Percentiles rank a stretch among this genome's conserved stretches.
These are phyloP conservation scores for Plicaturopsis crispa DNA, from an alignment of 768 basidiomycete species.

Conservation along the genomic window DNA sequence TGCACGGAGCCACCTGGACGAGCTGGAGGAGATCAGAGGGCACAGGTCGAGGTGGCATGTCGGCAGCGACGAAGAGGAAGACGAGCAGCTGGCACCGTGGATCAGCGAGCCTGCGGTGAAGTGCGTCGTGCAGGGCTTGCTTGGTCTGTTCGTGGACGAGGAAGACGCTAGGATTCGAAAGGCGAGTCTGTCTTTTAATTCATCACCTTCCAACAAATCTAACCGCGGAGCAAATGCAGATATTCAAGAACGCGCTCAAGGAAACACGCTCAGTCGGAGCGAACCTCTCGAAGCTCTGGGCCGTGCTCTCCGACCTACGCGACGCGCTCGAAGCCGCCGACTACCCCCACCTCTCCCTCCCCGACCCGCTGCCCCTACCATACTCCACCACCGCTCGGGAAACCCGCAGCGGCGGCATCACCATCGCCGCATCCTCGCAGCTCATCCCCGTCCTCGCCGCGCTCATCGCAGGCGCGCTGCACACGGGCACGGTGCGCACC, in stretches of 20 bases:
- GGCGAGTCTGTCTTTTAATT: constrained; percentile 16
- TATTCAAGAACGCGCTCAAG: constrained; percentile 37
- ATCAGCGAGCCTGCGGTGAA: constrained; percentile 60
- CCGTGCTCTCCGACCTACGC: constrained; percentile 41
- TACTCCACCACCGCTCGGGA: constrained; percentile 27
- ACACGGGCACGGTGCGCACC: constrained; percentile 40
- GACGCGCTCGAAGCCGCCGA: constrained; percentile 14
- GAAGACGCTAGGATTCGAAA: constrained; percentile 28
- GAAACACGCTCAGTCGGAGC: constrained; percentile 45
- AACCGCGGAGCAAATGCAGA: constrained; percentile 19
- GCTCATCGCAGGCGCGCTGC: constrained; percentile 45
- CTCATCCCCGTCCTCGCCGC: constrained; percentile 59
- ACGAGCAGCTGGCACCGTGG: constrained; percentile 38
- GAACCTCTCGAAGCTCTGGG: constrained; percentile 61
- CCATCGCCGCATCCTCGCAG: constrained; percentile 42
- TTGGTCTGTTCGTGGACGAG: constrained; percentile 44
- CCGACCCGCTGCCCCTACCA: constrained; percentile 56
- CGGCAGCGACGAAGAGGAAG: constrained; percentile 31
- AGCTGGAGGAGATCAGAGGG: constrained; percentile 49
- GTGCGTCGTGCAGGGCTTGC: constrained; percentile 52
- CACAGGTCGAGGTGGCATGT: constrained; percentile 16
- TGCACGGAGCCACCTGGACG: constrained; percentile 45
- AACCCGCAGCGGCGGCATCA: constrained; percentile 38
- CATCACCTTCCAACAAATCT: neutral
- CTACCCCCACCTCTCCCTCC: constrained; percentile 23